Evolutionary conservation across 306 rosid species (phyloP).

Genomic region (Carpinus fangiana): DNA sequence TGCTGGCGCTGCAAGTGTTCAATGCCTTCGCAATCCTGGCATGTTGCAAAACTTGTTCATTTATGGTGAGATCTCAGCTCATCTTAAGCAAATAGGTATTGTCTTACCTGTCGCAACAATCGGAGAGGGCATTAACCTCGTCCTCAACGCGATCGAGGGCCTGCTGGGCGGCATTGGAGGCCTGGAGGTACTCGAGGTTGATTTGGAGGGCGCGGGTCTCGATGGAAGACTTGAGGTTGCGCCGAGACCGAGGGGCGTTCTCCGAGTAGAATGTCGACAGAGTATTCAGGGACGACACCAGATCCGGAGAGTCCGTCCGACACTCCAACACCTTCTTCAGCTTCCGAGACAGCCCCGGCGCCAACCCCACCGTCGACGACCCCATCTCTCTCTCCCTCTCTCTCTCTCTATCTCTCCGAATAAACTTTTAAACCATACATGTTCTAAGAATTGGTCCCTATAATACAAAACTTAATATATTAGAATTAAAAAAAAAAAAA

Average conservation of each 20-base stretch:
- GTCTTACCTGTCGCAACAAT: slow-evolving; percentile 75
- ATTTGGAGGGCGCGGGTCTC: slow-evolving; percentile 84
- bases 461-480: too few species aligned
- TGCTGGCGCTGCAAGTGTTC: slow-evolving; percentile 72
- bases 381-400: slow-evolving; percentile 46
- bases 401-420: slow-evolving; percentile 10
- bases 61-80: slow-evolving; percentile 3
- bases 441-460: too few species aligned
- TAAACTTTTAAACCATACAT: not conserved
- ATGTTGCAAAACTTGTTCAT: slow-evolving; percentile 24
- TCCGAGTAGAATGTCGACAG: slow-evolving; percentile 84
- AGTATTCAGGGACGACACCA: slow-evolving; percentile 74
- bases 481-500: too few species aligned
- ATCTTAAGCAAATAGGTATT: not conserved
- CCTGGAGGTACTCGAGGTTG: slow-evolving; percentile 70
- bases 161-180: slow-evolving; percentile 70
- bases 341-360: slow-evolving; percentile 94
- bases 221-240: slow-evolving; percentile 86
- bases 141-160: slow-evolving; percentile 85
- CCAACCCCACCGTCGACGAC: slow-evolving; percentile 64
- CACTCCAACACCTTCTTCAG: slow-evolving; percentile 94
- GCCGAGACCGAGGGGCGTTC: slow-evolving; percentile 85
- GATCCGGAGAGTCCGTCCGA: slow-evolving; percentile 80
- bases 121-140: slow-evolving; percentile 65
- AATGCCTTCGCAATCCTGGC: slow-evolving; percentile 67